phyloP scores from a whole-genome alignment of 345 rosid species.

The Gynandropsis gynandra region DNA sequence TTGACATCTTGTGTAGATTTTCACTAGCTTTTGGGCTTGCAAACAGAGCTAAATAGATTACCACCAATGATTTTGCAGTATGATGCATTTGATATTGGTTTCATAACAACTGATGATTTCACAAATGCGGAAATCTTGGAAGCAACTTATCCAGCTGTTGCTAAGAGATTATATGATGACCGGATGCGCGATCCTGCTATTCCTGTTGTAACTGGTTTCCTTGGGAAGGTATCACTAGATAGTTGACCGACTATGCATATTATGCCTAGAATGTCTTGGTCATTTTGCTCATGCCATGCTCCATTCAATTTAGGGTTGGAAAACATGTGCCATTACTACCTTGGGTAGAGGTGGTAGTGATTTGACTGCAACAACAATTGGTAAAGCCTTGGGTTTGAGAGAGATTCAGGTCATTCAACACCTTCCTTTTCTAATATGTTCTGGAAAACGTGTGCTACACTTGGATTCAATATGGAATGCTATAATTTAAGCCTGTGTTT shows the following conservation, averaged over 20 bases:
- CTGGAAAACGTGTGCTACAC: constrained; percentile 5
- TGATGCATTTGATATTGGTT: constrained; percentile 94
- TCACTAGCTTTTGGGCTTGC: constrained; percentile 1
- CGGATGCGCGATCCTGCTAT: constrained; percentile 77
- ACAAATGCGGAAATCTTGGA: constrained; percentile 96
- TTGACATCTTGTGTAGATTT: constrained; percentile 8
- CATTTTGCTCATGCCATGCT: background rate
- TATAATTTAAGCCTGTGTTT: background rate
- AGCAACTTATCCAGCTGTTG: constrained; percentile 95
- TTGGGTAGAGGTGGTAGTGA: constrained; percentile 99
- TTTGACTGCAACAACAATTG: constrained; percentile 95
- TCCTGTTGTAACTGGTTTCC: constrained; percentile 94
- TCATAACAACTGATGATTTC: constrained; percentile 94
- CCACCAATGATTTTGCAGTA: constrained; percentile 45
- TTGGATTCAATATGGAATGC: constrained; percentile 10
- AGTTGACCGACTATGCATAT: constrained; percentile 10
- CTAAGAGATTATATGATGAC: constrained; percentile 77
- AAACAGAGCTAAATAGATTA: constrained; percentile 14
- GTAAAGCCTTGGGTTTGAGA: constrained; percentile 82
- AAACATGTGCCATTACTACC: constrained; percentile 86
- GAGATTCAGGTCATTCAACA: constrained; percentile 80
- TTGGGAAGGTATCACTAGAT: constrained; percentile 63
- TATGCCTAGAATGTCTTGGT: background rate
- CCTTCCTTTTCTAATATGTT: background rate
- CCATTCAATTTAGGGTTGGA: constrained; percentile 63